Base-by-base conservation (phyloP, 208 protist species). In the Phytomonas sp. region DNA sequence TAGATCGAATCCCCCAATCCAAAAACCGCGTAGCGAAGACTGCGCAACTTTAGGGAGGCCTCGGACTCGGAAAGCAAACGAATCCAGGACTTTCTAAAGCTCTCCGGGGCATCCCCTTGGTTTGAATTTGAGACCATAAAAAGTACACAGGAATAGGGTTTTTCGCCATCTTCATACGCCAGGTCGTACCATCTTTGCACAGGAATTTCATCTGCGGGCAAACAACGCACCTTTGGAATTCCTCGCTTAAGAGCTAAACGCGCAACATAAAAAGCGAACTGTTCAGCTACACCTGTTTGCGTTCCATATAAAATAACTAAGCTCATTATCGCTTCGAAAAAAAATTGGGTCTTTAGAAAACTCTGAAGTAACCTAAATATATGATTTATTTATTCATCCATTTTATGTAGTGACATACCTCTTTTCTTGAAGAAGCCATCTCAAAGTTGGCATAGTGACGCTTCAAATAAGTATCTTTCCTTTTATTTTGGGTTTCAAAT, bases 1-100 rank as follows among this genome's bases (percentile, higher is more conserved):
- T 98, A 98, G 11, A 87, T 68, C 1, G 85, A 92, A 76, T 98
- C 93, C 12, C 94, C 94, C 4, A 96, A 70, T 12, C 93, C 94
- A 76, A 97, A 97, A 14, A 98, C 87, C 62, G 93, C 87, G 75
- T 91, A 97, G 19, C 60, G 69, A 45, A 97, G 62, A 8, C 81
- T 77, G 16, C 76, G 62, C 72, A 97, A 78, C 56, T 68, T 76
- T 2, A 74, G 74, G 10, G 80, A 66, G 14, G 69, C 40, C 26
- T 60, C 67, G 5, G 63, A 45, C 45, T 70, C 56, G 14, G 80
- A 66, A 37, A 94, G 76, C 31, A 96, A 71, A 33, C 67, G 67
- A 19, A 70, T 34, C 88, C 91, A 96, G 2, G 91, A 88, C 12
- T 75, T 63, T 12, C 88, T 82, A 66, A 93, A 87, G 4, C 82